phyloP scores from a whole-genome alignment of 1,284 basidiomycete species.

The Trichosporon sp. region DNA sequence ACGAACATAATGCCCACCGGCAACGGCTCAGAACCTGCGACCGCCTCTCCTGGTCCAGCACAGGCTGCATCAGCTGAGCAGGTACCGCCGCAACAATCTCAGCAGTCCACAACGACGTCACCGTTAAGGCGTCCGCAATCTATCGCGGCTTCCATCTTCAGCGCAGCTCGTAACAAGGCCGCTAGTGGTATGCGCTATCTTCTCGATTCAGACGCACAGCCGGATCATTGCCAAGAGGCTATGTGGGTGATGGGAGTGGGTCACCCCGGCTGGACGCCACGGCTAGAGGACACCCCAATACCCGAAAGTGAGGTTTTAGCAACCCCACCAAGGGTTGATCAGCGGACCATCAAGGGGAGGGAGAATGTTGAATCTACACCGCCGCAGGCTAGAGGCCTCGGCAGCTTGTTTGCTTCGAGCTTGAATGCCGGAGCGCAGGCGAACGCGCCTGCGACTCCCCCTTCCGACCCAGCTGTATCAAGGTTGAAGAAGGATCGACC shows the following conservation, averaged over 20 bases:
- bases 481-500: constrained; percentile 27
- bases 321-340: background rate
- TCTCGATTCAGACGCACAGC: constrained; percentile 68
- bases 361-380: constrained; percentile 2
- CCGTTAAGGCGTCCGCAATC: constrained; percentile 11
- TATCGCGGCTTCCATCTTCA: constrained; percentile 38
- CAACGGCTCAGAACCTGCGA: background rate
- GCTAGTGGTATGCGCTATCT: constrained; percentile 62
- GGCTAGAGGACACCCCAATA: background rate
- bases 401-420: constrained; percentile 42
- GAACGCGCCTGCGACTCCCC: constrained; percentile 5
- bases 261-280: constrained; percentile 54
- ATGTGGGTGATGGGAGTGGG: constrained; percentile 79
- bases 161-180: constrained; percentile 44
- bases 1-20: constrained; percentile 35
- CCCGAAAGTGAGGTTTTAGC: background rate
- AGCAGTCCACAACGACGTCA: background rate
- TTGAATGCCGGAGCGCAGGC: constrained; percentile 12
- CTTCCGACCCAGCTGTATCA: constrained; percentile 1
- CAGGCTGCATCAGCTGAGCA: constrained; percentile 7
- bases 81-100: background rate
- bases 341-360: constrained; percentile 1
- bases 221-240: constrained; percentile 68
- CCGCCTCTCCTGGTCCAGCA: constrained; percentile 16
- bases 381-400: constrained; percentile 24